Percentiles rank a stretch among this genome's conserved stretches.
Conservation (phyloP, 768 basidiomycete species). For the Chlorophyllum brunneum region DNA sequence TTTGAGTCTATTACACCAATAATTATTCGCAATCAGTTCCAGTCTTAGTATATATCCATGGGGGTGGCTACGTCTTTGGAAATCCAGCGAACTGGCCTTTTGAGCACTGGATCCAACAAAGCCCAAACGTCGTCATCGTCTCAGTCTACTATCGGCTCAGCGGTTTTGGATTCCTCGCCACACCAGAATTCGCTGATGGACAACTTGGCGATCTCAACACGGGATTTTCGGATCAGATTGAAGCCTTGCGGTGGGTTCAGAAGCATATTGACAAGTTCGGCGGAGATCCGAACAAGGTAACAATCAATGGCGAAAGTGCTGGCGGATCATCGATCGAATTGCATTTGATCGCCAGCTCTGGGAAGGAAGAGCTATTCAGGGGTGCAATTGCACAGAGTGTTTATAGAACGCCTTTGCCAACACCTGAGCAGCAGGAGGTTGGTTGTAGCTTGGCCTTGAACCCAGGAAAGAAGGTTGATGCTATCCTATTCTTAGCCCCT, state of each 20-base stretch:
- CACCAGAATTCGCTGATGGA: conserved; percentile 40
- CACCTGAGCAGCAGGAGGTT: conserved; percentile 50
- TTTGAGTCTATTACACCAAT: too few relatives aligned
- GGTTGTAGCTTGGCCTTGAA: conserved; percentile 3
- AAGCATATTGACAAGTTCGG: conserved; percentile 59
- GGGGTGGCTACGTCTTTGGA: conserved; percentile 52
- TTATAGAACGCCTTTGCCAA: conserved; percentile 46
- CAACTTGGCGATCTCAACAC: conserved; percentile 46
- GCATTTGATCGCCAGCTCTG: conserved; percentile 46
- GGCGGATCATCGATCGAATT: conserved; percentile 54
- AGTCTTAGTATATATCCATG: conserved; percentile 47
- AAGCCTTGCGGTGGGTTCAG: conserved; percentile 63
- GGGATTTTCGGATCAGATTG: conserved; percentile 57
- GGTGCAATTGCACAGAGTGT: conserved; percentile 63
- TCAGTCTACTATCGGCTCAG: conserved; percentile 65
- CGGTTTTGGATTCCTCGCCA: conserved; percentile 59
- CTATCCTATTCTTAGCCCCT: conserved; percentile 32
- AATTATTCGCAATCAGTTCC: conserved; percentile 31
- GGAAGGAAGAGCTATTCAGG: conserved; percentile 37
- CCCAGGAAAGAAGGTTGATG: not conserved
- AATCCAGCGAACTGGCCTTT: conserved; percentile 68
- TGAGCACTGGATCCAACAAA: conserved; percentile 61
- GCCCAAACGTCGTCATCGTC: conserved; percentile 57
- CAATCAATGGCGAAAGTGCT: conserved; percentile 60
- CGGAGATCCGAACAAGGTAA: conserved; percentile 54